Base-by-base conservation (phyloP, 805 yeast species). In the Tetrapisispora nanseiensis region DNA sequence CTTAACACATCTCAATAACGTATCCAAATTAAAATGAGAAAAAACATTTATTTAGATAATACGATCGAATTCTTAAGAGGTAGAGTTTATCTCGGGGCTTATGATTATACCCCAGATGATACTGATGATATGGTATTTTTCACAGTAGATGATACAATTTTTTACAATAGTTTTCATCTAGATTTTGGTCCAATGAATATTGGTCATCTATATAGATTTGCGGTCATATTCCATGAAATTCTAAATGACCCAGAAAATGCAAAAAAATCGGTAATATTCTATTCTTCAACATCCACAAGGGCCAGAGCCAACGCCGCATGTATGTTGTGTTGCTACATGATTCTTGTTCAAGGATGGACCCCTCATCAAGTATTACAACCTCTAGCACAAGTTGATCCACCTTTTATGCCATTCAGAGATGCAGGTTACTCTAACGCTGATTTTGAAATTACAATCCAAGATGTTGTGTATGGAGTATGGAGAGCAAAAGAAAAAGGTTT, bases 311-410 rank as follows among this genome's bases (percentile, higher is more conserved):
- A 92, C 57, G 94, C 97, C 15, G 97, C 97, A 4, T 87, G 97
- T 62, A 69, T 92, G 48, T 69, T 92, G 40, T 86, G 95, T 50
- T 86, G 97, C 56, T 92, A 92, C 64, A 87, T 92, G 97, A 75
- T 92, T 1, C 66, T 92, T 42, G 90, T 92, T 15, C 98, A 92
- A 60, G 81, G 86, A 12, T 92, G 98, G 98, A 86, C 97, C 1
- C 98, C 98, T 0, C 98, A 92, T 63, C 92, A 92, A 62, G 98
- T 89, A 0, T 66, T 92, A 49, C 97, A 95, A 46, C 98, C 98
- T 1, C 75, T 92, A 41, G 78, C 92, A 1, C 97, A 92, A 62
- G 76, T 80, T 6, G 87, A 83, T 39, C 95, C 95, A 2, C 97
- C 97, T 6, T 81, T 90, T 50, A 89, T 84, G 82, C 83, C 89